Evolutionary conservation across 2,329 filamentous ascomycete species (phyloP).

Genomic region (Aspergillus floridensis): DNA sequence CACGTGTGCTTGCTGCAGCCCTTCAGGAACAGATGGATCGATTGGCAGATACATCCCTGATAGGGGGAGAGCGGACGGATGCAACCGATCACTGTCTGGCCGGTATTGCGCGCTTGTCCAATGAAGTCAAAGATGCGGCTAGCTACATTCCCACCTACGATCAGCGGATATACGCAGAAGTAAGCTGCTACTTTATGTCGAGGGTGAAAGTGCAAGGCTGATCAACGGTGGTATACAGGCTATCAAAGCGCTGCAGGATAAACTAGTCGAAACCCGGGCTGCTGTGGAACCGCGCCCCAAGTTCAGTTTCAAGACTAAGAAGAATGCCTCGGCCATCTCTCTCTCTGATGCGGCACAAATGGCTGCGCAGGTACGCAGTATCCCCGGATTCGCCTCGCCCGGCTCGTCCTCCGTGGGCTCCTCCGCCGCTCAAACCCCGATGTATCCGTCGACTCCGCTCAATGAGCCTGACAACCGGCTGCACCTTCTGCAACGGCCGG

Average conservation of each 20-base stretch:
- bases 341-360: conserved; percentile 57
- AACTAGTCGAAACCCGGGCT: conserved; percentile 67
- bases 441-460: conserved; percentile 36
- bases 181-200: conserved; percentile 34
- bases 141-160: conserved; percentile 85
- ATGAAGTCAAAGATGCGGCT: conserved; percentile 79
- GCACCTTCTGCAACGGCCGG: conserved; percentile 32
- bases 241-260: conserved; percentile 77
- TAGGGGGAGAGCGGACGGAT: conserved; percentile 73
- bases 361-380: conserved; percentile 47
- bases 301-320: conserved; percentile 74
- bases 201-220: not conserved
- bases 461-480: conserved; percentile 34
- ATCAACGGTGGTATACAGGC: conserved; percentile 49
- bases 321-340: conserved; percentile 55
- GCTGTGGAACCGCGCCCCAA: conserved; percentile 71
- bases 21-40: conserved; percentile 73
- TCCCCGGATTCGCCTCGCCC: conserved; percentile 44
- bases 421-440: conserved; percentile 35
- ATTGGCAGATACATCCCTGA: conserved; percentile 60
- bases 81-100: conserved; percentile 77
- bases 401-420: conserved; percentile 44
- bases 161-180: conserved; percentile 79
- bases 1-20: conserved; percentile 46
- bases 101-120: conserved; percentile 75